Conservation (phyloP, 164 flowering plant species). For the Annona squamosa region DNA sequence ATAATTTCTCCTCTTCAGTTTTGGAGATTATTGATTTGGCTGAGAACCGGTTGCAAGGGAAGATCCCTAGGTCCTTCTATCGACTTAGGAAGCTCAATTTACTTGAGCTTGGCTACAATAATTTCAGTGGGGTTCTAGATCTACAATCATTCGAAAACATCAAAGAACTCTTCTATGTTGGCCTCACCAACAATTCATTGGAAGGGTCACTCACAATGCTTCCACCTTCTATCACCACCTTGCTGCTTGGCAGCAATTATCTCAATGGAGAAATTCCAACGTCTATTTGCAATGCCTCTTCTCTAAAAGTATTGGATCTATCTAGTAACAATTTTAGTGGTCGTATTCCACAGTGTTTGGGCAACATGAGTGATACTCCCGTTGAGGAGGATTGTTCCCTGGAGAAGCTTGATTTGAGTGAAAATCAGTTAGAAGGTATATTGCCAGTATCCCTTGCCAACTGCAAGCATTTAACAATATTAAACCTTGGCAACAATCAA, state of each 20-base stretch:
- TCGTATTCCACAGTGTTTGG: conserved; percentile 1
- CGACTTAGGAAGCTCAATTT: not conserved
- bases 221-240: not conserved
- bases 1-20: not conserved
- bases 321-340: not conserved
- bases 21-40: not conserved
- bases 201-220: not conserved
- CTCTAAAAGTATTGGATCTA: not conserved
- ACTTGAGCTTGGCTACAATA: not conserved
- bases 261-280: conserved; percentile 2
- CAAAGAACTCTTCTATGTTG: not conserved
- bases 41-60: not conserved
- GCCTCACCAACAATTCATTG: not conserved
- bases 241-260: not conserved
- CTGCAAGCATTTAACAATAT: not conserved
- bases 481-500: conserved; percentile 6
- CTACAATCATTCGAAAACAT: not conserved
- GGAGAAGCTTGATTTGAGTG: conserved; percentile 3
- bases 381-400: not conserved
- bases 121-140: not conserved
- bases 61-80: not conserved
- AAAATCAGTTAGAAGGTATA: not conserved
- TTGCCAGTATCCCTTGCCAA: not conserved
- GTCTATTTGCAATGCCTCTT: not conserved
- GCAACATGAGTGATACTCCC: not conserved